These are phyloP conservation scores for Microbotryum lychnidis-dioicae DNA, from an alignment of 1,284 basidiomycete species.

Conservation along the genomic window DNA sequence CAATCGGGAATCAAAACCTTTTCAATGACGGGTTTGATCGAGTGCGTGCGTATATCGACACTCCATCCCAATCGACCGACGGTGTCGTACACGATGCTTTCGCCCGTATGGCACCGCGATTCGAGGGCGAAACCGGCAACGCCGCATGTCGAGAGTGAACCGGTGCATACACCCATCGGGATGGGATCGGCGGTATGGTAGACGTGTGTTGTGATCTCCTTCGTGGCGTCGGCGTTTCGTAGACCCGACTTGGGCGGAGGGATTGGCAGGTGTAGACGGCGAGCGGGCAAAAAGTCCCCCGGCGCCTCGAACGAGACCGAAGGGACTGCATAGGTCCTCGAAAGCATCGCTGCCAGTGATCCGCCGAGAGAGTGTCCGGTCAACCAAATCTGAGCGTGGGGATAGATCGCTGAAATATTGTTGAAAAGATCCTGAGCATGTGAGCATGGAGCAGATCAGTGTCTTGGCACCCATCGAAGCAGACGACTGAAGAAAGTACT, in stretches of 20 bases:
- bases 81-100: constrained; percentile 79
- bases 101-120: constrained; percentile 65
- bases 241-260: constrained; percentile 40
- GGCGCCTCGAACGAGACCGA: constrained; percentile 85
- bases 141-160: constrained; percentile 28
- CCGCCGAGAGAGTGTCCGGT: constrained; percentile 87
- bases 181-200: constrained; percentile 50
- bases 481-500: constrained; percentile 50
- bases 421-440: constrained; percentile 70
- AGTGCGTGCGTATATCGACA: constrained; percentile 66
- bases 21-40: constrained; percentile 66
- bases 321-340: constrained; percentile 84
- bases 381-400: constrained; percentile 85
- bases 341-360: constrained; percentile 73
- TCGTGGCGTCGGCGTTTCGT: not conserved
- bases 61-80: constrained; percentile 73
- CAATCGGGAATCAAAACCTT: constrained; percentile 67
- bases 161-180: constrained; percentile 33
- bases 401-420: constrained; percentile 89
- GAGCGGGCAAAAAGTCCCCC: constrained; percentile 77
- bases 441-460: not conserved
- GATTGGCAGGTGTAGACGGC: constrained; percentile 74
- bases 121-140: constrained; percentile 38
- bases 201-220: constrained; percentile 44
- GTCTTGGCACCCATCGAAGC: too few species aligned